These are phyloP conservation scores for Mitragyna speciosa DNA, from an alignment of 257 asterid genomes.

Conservation along the genomic window DNA sequence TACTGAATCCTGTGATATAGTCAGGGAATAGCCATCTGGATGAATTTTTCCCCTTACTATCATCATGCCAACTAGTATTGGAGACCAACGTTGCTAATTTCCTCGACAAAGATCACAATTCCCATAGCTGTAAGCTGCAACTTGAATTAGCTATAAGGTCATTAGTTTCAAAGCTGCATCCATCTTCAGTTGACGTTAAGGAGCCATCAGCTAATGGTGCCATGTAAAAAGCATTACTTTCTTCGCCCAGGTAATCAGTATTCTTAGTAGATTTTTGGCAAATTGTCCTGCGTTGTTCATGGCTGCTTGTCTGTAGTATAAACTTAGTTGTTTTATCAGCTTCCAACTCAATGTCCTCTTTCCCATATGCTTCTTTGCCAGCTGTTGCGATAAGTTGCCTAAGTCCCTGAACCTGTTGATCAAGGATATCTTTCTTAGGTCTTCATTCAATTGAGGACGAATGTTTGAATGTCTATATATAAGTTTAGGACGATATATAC, in stretches of 20 bases:
- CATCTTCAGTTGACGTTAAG: slow-evolving; percentile 41
- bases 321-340: slow-evolving; percentile 31
- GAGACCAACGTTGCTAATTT: not conserved
- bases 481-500: slow-evolving; percentile 25
- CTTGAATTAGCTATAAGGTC: slow-evolving; percentile 41
- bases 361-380: slow-evolving; percentile 23
- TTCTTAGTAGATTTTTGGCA: slow-evolving; percentile 23
- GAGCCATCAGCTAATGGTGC: slow-evolving; percentile 37
- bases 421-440: slow-evolving; percentile 1
- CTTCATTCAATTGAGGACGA: too few species aligned
- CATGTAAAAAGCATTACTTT: slow-evolving; percentile 30
- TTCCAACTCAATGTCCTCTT: slow-evolving; percentile 24
- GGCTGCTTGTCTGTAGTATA: slow-evolving; percentile 23
- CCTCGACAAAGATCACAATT: slow-evolving; percentile 10
- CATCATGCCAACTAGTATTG: not conserved
- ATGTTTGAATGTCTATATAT: not conserved
- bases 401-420: slow-evolving; percentile 58
- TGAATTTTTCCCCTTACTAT: not conserved
- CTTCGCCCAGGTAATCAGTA: slow-evolving; percentile 40
- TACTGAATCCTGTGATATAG: not conserved
- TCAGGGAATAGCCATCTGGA: not conserved
- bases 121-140: slow-evolving; percentile 42
- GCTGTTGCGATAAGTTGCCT: slow-evolving; percentile 34
- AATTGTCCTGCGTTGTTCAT: slow-evolving; percentile 29
- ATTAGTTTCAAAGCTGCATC: slow-evolving; percentile 44